Evolutionary conservation across 768 basidiomycete genomes (phyloP).

Genomic region (Suillus lakei): DNA sequence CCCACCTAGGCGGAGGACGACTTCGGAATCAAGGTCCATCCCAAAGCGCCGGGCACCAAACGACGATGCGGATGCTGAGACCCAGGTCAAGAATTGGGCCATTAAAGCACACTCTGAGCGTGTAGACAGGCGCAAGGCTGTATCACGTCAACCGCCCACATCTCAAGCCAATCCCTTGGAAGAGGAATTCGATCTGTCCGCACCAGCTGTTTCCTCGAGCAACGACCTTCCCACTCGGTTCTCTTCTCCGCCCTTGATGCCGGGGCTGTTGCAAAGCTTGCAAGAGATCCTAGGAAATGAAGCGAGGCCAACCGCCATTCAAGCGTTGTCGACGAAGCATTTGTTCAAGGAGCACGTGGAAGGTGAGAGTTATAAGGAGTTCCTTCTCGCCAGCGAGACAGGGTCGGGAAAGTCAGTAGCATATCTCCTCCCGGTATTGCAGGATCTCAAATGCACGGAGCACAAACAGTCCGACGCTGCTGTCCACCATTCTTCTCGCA

Average conservation of each 20-base stretch:
- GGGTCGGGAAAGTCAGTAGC: constrained; percentile 93
- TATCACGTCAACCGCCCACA: constrained; percentile 5
- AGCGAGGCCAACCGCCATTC: constrained; percentile 76
- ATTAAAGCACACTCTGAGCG: constrained; percentile 18
- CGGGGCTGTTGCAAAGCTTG: constrained; percentile 64
- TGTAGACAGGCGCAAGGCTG: constrained; percentile 10
- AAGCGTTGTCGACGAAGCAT: constrained; percentile 71
- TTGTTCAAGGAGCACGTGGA: constrained; percentile 43
- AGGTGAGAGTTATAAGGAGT: constrained; percentile 39
- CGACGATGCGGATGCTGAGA: background rate
- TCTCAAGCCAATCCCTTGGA: constrained; percentile 31
- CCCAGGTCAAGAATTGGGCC: constrained; percentile 15
- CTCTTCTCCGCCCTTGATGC: constrained; percentile 70
- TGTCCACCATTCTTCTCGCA: constrained; percentile 21
- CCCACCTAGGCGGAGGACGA: background rate
- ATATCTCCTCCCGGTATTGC: constrained; percentile 84
- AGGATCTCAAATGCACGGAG: constrained; percentile 76
- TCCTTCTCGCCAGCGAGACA: constrained; percentile 85
- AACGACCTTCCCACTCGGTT: constrained; percentile 48
- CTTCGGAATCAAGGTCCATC: background rate
- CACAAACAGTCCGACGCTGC: constrained; percentile 17
- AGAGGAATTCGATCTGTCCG: constrained; percentile 43
- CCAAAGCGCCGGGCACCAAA: background rate
- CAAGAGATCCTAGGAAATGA: constrained; percentile 59
- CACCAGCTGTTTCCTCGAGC: constrained; percentile 21